These are phyloP conservation scores for Didymella segeticola DNA, from an alignment of 2,329 filamentous ascomycete species.

Conservation along the genomic window DNA sequence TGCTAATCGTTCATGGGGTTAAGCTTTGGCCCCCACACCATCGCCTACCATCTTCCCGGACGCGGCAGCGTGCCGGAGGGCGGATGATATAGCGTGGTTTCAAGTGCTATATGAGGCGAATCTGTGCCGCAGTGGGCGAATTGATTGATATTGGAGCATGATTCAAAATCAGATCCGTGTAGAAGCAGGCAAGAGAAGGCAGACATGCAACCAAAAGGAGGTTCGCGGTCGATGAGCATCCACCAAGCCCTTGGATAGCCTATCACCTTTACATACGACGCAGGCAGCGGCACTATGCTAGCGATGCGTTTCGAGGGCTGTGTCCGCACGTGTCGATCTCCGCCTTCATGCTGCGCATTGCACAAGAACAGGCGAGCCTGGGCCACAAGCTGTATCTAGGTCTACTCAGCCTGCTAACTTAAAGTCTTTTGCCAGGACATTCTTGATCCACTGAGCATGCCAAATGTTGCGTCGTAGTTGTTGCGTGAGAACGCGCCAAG, in stretches of 20 bases:
- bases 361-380: neutral
- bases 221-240: neutral
- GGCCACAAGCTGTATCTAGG: too few species aligned
- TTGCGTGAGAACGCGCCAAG: too few species aligned
- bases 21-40: neutral
- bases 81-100: neutral
- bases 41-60: neutral
- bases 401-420: too few species aligned
- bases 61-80: neutral
- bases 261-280: neutral
- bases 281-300: neutral
- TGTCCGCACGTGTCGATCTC: too few species aligned
- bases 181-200: neutral
- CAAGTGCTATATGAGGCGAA: neutral
- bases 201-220: neutral
- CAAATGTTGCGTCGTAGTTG: too few species aligned
- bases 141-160: neutral
- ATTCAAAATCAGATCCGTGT: too few species aligned
- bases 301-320: neutral
- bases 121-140: too few species aligned
- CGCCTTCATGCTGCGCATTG: too few species aligned
- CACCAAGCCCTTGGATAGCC: neutral
- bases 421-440: too few species aligned
- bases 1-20: neutral
- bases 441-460: too few species aligned